Evolutionary conservation across 106 monocot species (phyloP).

Genomic region (Dendrobium nobile): DNA sequence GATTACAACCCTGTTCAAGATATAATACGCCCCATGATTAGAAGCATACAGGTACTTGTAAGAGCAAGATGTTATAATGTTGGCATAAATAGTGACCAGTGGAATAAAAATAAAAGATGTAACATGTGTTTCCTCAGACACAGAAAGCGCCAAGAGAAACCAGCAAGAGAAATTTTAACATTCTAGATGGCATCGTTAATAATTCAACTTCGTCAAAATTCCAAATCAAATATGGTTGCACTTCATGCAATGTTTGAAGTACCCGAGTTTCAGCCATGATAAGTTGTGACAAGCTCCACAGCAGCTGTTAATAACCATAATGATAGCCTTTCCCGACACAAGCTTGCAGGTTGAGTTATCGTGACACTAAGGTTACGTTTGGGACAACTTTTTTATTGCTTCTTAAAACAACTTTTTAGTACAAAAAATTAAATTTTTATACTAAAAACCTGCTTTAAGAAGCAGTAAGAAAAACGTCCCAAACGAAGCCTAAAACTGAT

Average conservation of each 20-base stretch:
- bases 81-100: neutral
- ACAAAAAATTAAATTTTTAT: too few relatives aligned
- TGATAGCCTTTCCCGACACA: too few relatives aligned
- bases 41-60: neutral
- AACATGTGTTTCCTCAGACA: neutral
- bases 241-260: neutral
- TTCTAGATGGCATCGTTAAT: neutral
- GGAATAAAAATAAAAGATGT: neutral
- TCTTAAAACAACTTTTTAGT: too few relatives aligned
- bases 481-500: too few relatives aligned
- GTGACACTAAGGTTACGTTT: too few relatives aligned
- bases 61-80: neutral
- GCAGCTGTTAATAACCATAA: neutral
- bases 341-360: too few relatives aligned
- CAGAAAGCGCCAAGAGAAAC: neutral
- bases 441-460: too few relatives aligned
- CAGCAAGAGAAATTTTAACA: neutral
- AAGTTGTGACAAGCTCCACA: neutral
- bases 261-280: neutral
- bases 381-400: too few relatives aligned
- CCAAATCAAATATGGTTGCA: neutral
- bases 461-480: too few relatives aligned
- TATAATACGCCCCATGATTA: constrained; percentile 2
- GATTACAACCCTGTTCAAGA: constrained; percentile 57
- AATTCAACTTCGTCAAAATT: neutral